Evolutionary conservation across 192 early-diverging fungal genomes (phyloP).

Genomic region (Coemansia sp.): DNA sequence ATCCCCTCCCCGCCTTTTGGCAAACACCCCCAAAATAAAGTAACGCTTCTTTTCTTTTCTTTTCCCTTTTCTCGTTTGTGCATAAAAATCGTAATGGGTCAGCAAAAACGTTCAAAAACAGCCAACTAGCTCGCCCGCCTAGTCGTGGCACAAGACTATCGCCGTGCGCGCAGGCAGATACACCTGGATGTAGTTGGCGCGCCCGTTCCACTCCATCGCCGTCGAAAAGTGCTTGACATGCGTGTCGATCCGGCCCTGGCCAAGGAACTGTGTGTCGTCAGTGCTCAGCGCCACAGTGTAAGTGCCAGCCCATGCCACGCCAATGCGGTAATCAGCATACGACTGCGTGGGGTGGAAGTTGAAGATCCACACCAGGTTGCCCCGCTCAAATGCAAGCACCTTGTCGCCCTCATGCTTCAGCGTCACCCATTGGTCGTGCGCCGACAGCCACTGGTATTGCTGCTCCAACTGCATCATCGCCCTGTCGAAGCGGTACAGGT

Average conservation of each 20-base stretch:
- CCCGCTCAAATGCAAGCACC: slow-evolving; percentile 91
- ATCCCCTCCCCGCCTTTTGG: too few relatives aligned
- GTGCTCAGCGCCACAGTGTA: slow-evolving; percentile 79
- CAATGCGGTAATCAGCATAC: slow-evolving; percentile 88
- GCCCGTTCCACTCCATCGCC: slow-evolving; percentile 71
- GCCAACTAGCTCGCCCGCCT: background rate
- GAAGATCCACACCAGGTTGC: slow-evolving; percentile 87
- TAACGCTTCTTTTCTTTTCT: too few relatives aligned
- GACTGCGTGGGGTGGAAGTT: slow-evolving; percentile 90
- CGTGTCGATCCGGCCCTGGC: slow-evolving; percentile 76
- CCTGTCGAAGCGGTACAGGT: slow-evolving; percentile 86
- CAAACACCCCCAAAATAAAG: too few relatives aligned
- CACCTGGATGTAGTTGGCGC: slow-evolving; percentile 78
- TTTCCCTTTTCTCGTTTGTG: background rate
- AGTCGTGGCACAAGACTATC: slow-evolving; percentile 61
- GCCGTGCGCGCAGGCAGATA: slow-evolving; percentile 79
- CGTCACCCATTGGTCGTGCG: slow-evolving; percentile 81
- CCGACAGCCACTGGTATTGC: slow-evolving; percentile 69
- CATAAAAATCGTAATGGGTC: background rate
- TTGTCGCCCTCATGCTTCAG: slow-evolving; percentile 93
- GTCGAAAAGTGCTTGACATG: slow-evolving; percentile 69
- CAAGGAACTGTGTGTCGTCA: slow-evolving; percentile 76
- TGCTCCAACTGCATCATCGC: slow-evolving; percentile 82
- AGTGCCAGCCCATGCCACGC: slow-evolving; percentile 67
- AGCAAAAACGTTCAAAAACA: background rate